These are phyloP conservation scores for Meyerozyma athensensis DNA, from an alignment of 1,139 yeast species.

Conservation along the genomic window DNA sequence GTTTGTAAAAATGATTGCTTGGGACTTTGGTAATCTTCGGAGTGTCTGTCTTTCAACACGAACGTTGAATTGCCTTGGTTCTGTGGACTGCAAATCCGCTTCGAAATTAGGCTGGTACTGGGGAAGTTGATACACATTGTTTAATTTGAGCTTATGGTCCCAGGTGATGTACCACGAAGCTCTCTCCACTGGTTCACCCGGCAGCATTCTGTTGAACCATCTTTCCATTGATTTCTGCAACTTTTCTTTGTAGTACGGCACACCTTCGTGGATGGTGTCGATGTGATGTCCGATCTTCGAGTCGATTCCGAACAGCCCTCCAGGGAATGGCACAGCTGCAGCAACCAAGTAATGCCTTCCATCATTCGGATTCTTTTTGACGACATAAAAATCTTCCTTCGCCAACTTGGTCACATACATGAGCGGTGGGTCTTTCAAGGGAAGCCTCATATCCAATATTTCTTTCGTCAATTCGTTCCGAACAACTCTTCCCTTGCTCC, in stretches of 20 bases:
- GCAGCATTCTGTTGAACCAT: slow-evolving; percentile 61
- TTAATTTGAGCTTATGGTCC: slow-evolving; percentile 58
- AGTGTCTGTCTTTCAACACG: slow-evolving; percentile 57
- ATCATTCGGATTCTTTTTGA: slow-evolving; percentile 47
- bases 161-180: slow-evolving; percentile 75
- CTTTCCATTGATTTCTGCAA: slow-evolving; percentile 69
- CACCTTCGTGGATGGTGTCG: slow-evolving; percentile 64
- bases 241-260: slow-evolving; percentile 67
- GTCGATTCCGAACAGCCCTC: slow-evolving; percentile 64
- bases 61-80: slow-evolving; percentile 46
- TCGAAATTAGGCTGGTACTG: slow-evolving; percentile 26
- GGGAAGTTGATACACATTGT: slow-evolving; percentile 49
- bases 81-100: slow-evolving; percentile 28
- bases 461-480: slow-evolving; percentile 62
- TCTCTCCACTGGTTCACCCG: slow-evolving; percentile 61
- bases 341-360: slow-evolving; percentile 63
- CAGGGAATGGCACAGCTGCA: slow-evolving; percentile 77
- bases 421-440: slow-evolving; percentile 61
- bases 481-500: slow-evolving; percentile 35
- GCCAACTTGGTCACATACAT: slow-evolving; percentile 63
- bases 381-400: slow-evolving; percentile 69
- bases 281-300: slow-evolving; percentile 56
- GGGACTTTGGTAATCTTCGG: slow-evolving; percentile 43
- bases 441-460: slow-evolving; percentile 52
- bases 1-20: slow-evolving; percentile 52